Evolutionary conservation across 2,329 filamentous ascomycete genomes (phyloP), one percentile per base, ranked within the genome.

Genomic region (Fusarium sp.): DNA sequence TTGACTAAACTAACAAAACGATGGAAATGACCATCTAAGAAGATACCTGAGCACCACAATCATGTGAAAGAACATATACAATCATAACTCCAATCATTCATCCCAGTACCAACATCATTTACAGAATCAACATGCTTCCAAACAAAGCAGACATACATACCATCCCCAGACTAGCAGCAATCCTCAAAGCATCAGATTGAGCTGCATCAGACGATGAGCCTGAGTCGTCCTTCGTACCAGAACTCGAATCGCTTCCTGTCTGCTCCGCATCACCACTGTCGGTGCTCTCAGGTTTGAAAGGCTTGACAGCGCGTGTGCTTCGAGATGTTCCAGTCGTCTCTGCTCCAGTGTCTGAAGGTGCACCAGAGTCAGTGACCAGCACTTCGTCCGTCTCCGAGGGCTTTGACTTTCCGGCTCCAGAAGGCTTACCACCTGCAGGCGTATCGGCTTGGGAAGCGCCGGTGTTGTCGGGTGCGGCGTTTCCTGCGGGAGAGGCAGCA

Each of bases 111-210:
- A 23, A 10, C 29, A 6, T 24, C 35, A 8, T n/a, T 42, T 52
- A 72, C 44, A 72, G 13, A 21, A 72, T 28, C 12, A 70, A 37
- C 8, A 72, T 3, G 18, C 35, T 38, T 35, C 70, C 71, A 35
- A 76, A 12, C 3, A 61, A 37, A 16, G 68, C 69, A 3, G 72
- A 53, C 5, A 66, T 46, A 9, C 74, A 11, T 3, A 63, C 44
- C 29, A 69, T 54, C 6, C 49, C 43, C 16, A 54, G 12, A 2
- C 64, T 58, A 11, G 65, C 71, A 11, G 35, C 24, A 18, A 67
- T 29, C n/a, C 24, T 63, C 12, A 68, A 38, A 3, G 38, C 62
- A 46, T 57, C 23, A 2, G 70, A 69, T 7, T 53, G 57, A 10
- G 54, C 57, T 10, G 57, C 18, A 24, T 54, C 58, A 3, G 47